A percentile compares a stretch with the other conserved stretches of the same genome.
phyloP scores from a whole-genome alignment of 2,329 filamentous ascomycete genomes.

The Aspergillus udagawae region DNA sequence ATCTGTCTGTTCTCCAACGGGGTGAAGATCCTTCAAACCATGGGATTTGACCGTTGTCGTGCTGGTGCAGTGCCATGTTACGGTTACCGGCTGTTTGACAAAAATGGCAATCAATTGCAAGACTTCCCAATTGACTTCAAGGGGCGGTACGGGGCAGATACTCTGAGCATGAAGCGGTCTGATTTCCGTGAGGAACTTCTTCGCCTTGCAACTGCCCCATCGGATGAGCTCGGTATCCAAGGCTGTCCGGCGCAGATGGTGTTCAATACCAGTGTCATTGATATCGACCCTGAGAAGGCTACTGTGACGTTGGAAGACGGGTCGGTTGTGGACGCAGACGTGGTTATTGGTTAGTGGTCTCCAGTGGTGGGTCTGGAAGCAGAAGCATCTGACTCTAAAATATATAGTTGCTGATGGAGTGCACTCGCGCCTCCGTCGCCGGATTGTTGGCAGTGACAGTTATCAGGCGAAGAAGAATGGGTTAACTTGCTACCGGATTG shows the following conservation, averaged over 20 bases:
- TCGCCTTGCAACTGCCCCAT: background rate
- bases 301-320: background rate
- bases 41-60: background rate
- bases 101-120: background rate
- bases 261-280: background rate
- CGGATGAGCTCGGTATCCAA: background rate
- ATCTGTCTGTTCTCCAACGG: constrained; percentile 1
- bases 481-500: constrained; percentile 1
- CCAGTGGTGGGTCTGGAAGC: background rate
- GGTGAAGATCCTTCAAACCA: constrained; percentile 1
- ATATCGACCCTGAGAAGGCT: background rate
- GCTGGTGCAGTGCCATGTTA: background rate
- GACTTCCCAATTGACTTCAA: constrained; percentile 2
- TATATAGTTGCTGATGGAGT: constrained; percentile 1
- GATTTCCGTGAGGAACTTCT: constrained; percentile 3
- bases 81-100: background rate
- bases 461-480: constrained; percentile 1
- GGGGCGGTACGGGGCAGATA: background rate
- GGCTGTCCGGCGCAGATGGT: constrained; percentile 1
- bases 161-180: background rate
- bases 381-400: background rate
- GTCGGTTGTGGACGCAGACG: too few relatives aligned
- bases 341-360: background rate
- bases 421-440: constrained; percentile 1
- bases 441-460: background rate